A percentile compares a stretch with the other conserved stretches of the same genome.
Conservation (phyloP, 1,139 yeast genomes). For the Suhomyces terraborum region DNA sequence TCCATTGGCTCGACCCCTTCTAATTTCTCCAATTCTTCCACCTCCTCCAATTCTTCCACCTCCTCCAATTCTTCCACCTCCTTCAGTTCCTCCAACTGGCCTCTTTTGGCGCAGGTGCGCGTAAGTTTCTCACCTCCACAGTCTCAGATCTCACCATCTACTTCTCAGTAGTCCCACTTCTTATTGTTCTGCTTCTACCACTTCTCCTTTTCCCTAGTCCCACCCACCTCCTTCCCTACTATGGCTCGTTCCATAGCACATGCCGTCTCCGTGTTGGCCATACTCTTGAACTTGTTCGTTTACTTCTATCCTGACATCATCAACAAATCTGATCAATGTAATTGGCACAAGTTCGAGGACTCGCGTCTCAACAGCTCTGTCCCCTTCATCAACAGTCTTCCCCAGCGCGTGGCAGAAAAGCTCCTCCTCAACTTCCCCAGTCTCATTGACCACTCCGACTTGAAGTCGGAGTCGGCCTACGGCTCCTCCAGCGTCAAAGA, state of each 20-base stretch:
- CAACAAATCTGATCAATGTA: constrained; percentile 50
- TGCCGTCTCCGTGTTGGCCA: constrained; percentile 38
- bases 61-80: background rate
- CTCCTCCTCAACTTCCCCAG: constrained; percentile 35
- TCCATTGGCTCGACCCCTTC: too few relatives aligned
- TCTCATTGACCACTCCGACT: constrained; percentile 19
- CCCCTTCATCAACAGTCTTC: constrained; percentile 26
- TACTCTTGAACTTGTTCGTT: constrained; percentile 57
- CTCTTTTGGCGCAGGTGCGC: too few relatives aligned
- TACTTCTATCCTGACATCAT: constrained; percentile 73
- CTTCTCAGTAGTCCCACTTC: background rate
- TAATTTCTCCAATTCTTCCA: too few relatives aligned
- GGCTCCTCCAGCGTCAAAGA: constrained; percentile 36
- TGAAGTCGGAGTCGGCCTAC: constrained; percentile 8
- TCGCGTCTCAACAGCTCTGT: constrained; percentile 18
- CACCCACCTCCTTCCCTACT: background rate
- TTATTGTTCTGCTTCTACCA: background rate
- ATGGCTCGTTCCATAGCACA: constrained; percentile 8
- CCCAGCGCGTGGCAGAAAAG: constrained; percentile 17
- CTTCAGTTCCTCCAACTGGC: too few relatives aligned
- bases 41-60: too few relatives aligned
- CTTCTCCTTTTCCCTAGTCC: too few relatives aligned
- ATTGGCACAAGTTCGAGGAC: constrained; percentile 50
- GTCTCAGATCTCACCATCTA: too few relatives aligned
- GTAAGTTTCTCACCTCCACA: too few relatives aligned